Base-by-base conservation (phyloP, 1,284 basidiomycete genomes). In the Fereydounia khargensis region DNA sequence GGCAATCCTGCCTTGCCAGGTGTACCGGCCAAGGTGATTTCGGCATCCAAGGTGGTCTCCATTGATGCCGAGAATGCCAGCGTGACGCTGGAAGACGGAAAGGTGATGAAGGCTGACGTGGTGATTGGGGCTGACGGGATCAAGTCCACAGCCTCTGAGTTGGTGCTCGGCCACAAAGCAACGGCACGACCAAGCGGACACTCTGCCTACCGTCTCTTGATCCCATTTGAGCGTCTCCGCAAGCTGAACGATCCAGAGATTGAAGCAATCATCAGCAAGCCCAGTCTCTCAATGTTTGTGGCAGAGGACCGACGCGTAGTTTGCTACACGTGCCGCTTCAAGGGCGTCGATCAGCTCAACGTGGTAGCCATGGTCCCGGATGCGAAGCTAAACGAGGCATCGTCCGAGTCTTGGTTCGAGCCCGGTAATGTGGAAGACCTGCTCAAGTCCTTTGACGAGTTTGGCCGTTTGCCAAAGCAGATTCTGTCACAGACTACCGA, bases 401-500 rank as follows among this genome's bases (percentile, higher is more conserved):
- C 57, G 6, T 54, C 49, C 19, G 69, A 73, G 41, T 65, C 48
- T 7, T 75, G 74, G 74, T 50, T 45, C 2, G 65, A 57, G 9
- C 42, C 43, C 13, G 73, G 70, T 6, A 39, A 45, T 7, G 39
- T 57, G 1, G 40, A 45, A 3, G 57, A 66, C 11, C 42, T 76
- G 11, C 35, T 68, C 36, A 55, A 56, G 10, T 46, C 64, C 3
- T 75, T 69, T 52, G 21, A 43, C n/a, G 28, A 34, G 0, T 75
- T 75, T 41, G 27, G 42, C 6, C 47, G 44, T 2, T 38, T 41
- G 6, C 47, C 47, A 16, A 25, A 81, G 30, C 78, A 77, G 51
- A 88, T 70, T 78, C 90, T 91, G 71, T 84, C 76, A 9, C 40
- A 54, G 38, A 58, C 50, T 8, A 40, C 57, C 7, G 61, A 62